Conservation (phyloP, 1,139 yeast species). For the Kazachstania sp. region DNA sequence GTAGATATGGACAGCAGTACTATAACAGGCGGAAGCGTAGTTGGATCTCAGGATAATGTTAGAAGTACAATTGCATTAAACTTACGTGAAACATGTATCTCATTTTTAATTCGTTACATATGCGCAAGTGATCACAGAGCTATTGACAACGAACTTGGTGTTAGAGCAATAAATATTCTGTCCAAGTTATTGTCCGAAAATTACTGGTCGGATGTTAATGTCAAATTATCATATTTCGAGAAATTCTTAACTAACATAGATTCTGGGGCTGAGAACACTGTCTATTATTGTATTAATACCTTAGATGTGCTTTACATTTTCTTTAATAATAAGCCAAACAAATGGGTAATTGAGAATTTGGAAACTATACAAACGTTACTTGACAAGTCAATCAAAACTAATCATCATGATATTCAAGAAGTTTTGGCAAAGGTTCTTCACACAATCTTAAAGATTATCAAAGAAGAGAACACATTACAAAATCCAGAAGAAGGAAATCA, state of each 20-base stretch:
- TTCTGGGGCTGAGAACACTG: conserved; percentile 44
- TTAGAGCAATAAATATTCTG: conserved; percentile 67
- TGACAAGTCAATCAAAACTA: conserved; percentile 76
- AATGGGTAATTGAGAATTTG: conserved; percentile 70
- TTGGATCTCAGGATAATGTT: not conserved
- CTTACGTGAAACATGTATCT: conserved; percentile 86
- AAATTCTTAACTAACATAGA: conserved; percentile 76
- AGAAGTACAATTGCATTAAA: conserved; percentile 52
- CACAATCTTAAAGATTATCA: conserved; percentile 56
- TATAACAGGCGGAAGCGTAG: not conserved
- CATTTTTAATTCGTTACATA: conserved; percentile 78
- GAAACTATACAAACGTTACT: conserved; percentile 60
- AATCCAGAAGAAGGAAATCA: conserved; percentile 46
- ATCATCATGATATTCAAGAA: conserved; percentile 77
- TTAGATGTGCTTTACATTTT: conserved; percentile 85
- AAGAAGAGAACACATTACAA: conserved; percentile 30
- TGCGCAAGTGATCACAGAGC: conserved; percentile 84
- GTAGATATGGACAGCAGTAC: conserved; percentile 14
- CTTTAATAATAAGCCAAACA: conserved; percentile 62
- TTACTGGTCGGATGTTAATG: conserved; percentile 81
- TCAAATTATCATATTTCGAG: conserved; percentile 78
- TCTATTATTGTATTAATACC: conserved; percentile 82
- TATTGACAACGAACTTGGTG: conserved; percentile 74
- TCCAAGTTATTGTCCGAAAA: conserved; percentile 63
- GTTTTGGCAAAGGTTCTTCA: conserved; percentile 67